Evolutionary conservation across 2,329 filamentous ascomycete species (phyloP).

Genomic region (Talaromyces sp.): DNA sequence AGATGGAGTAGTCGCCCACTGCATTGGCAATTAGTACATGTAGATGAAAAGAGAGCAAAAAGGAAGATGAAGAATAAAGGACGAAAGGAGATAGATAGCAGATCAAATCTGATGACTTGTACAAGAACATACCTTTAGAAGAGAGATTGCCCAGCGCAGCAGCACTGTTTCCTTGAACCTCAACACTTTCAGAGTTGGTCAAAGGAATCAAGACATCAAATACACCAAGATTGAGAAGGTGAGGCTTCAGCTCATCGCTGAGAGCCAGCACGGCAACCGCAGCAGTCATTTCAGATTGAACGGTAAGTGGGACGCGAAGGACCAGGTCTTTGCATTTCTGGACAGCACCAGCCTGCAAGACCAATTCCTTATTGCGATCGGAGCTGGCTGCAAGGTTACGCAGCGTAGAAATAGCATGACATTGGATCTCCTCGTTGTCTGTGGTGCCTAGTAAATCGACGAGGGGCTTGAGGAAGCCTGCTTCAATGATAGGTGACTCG

Average conservation of each 20-base stretch:
- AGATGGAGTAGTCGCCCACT: constrained; percentile 97
- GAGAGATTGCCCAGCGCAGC: constrained; percentile 94
- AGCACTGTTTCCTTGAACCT: constrained; percentile 97
- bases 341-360: constrained; percentile 92
- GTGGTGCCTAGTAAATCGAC: constrained; percentile 93
- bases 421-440: constrained; percentile 98
- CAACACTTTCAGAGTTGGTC: constrained; percentile 92
- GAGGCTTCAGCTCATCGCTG: constrained; percentile 92
- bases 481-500: constrained; percentile 97
- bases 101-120: not conserved
- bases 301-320: constrained; percentile 85
- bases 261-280: constrained; percentile 94
- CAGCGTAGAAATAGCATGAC: constrained; percentile 95
- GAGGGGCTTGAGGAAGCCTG: constrained; percentile 89
- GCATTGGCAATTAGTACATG: constrained; percentile 28
- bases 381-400: constrained; percentile 95
- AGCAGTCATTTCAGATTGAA: constrained; percentile 99
- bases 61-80: too few species aligned
- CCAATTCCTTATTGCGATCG: constrained; percentile 96
- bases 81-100: too few species aligned
- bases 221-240: constrained; percentile 86
- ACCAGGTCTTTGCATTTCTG: constrained; percentile 99
- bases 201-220: constrained; percentile 96
- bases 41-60: not conserved
- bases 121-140: constrained; percentile 74